Base-by-base conservation (phyloP, 2,329 filamentous ascomycete species). In the Cryphonectria carpinicola region DNA sequence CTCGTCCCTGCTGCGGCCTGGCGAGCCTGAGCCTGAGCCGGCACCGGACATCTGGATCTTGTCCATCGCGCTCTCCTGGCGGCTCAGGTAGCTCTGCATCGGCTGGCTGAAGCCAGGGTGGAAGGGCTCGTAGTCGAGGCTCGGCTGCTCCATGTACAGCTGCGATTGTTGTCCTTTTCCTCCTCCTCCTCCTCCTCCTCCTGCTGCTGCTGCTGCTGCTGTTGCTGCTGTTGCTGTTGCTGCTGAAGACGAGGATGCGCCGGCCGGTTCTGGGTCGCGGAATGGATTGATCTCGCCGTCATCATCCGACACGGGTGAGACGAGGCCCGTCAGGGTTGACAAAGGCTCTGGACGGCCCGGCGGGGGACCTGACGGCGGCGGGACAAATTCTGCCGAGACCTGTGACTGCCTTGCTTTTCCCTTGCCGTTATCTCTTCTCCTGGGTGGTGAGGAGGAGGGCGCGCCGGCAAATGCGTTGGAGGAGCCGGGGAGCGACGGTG, bases 1-100 rank as follows among this genome's bases (percentile, higher is more conserved):
- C 32, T 61, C 66, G 4, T 65, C 60, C 17, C 64, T 68, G 32
- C 56, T 41, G 46, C 28, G 35, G 5, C 17, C 65, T 25, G 58
- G 22, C 25, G 69, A 56, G 37, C 70, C 70, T 32, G 61, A 65
- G 22, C 67, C 78, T 32, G 61, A 65, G 22, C 67, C 78, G 52
- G 78, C 82, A 10, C 81, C 83, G 64, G 83, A 81, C 82, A 83
- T 84, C 11, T 79, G 74, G 71, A 82, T 76, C 75, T 83, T 82
- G 54, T 79, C 81, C 58, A 81, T 68, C 28, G 81, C 81, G 69
- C 82, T 83, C 22, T 83, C 81, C 73, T 83, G 82, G 49, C 81
- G 77, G 60, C 77, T 78, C 2, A 78, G 58, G 65, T 82, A 82
- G 73, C 80, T 80, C 37, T 76, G 76, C 22, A 79, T 80, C n/a